Conservation (phyloP, 768 basidiomycete species). For the Phanerochaete sordida region DNA sequence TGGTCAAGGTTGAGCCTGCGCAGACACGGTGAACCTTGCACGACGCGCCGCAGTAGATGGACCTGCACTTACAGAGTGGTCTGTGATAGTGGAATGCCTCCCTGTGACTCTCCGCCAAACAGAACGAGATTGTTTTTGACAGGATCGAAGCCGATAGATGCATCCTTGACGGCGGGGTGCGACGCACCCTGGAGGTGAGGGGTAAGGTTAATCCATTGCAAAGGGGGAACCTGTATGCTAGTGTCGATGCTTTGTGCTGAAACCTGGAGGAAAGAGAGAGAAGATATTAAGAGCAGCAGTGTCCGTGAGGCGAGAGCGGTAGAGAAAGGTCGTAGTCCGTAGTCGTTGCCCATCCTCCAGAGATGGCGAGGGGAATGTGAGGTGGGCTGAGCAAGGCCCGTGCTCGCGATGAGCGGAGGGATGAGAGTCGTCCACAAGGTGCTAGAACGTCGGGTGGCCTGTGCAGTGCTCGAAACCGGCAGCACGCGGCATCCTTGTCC, state of each 20-base stretch:
- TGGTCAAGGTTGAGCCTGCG: slow-evolving; percentile 59
- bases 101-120: slow-evolving; percentile 73
- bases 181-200: slow-evolving; percentile 48
- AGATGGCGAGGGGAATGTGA: background rate
- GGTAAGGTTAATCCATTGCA: slow-evolving; percentile 73
- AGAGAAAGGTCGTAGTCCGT: background rate
- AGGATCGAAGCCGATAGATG: slow-evolving; percentile 58
- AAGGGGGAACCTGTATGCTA: slow-evolving; percentile 51
- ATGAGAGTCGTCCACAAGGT: slow-evolving; percentile 6
- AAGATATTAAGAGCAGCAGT: slow-evolving; percentile 26
- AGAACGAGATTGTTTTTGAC: slow-evolving; percentile 56
- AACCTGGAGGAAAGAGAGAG: slow-evolving; percentile 18
- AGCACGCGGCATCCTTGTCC: slow-evolving; percentile 6
- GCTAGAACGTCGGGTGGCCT: background rate
- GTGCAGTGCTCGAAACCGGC: background rate
- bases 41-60: background rate
- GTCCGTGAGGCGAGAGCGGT: slow-evolving; percentile 15
- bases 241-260: slow-evolving; percentile 50
- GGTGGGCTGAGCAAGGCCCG: slow-evolving; percentile 21
- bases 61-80: slow-evolving; percentile 58
- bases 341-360: slow-evolving; percentile 13
- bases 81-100: slow-evolving; percentile 56
- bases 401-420: slow-evolving; percentile 21
- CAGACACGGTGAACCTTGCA: background rate
- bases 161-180: slow-evolving; percentile 68